A percentile compares a stretch with the other conserved stretches of the same genome.
Conservation (phyloP, 495 filamentous ascomycete species). For the Xylaria curta region DNA sequence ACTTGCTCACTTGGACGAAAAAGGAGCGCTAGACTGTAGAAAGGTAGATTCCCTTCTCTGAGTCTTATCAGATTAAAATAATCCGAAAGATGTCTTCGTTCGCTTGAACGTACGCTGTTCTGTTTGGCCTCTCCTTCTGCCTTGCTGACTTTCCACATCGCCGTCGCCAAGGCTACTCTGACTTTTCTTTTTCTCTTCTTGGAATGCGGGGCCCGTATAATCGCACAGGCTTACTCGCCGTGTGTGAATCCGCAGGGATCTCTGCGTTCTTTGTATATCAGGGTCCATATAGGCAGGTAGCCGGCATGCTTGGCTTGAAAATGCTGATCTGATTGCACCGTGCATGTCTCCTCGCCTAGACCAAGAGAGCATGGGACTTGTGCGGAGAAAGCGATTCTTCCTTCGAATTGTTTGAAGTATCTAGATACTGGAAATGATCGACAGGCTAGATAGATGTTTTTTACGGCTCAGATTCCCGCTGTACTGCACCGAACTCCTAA, state of each 20-base stretch:
- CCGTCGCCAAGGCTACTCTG: slow-evolving; percentile 5
- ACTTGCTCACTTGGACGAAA: background rate
- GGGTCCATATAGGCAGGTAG: slow-evolving; percentile 6
- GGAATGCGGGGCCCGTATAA: slow-evolving; percentile 7
- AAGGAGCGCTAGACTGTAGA: background rate
- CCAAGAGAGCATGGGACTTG: background rate
- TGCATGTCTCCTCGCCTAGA: background rate
- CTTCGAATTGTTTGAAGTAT: background rate
- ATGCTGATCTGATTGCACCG: slow-evolving; percentile 4
- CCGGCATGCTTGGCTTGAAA: slow-evolving; percentile 14
- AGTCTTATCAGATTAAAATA: slow-evolving; percentile 12
- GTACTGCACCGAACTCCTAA: background rate
- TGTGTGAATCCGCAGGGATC: slow-evolving; percentile 10
- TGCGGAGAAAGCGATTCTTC: background rate
- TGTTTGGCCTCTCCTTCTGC: background rate
- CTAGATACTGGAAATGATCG: background rate
- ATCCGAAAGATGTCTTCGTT: background rate
- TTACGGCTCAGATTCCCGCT: background rate
- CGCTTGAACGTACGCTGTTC: background rate
- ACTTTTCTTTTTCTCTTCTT: background rate
- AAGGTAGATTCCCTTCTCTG: background rate
- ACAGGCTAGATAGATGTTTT: background rate
- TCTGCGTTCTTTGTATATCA: slow-evolving; percentile 9
- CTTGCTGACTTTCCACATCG: background rate
- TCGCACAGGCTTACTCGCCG: background rate